phyloP scores from a whole-genome alignment of 345 rosid genomes.

The Eucalyptus polybractea region DNA sequence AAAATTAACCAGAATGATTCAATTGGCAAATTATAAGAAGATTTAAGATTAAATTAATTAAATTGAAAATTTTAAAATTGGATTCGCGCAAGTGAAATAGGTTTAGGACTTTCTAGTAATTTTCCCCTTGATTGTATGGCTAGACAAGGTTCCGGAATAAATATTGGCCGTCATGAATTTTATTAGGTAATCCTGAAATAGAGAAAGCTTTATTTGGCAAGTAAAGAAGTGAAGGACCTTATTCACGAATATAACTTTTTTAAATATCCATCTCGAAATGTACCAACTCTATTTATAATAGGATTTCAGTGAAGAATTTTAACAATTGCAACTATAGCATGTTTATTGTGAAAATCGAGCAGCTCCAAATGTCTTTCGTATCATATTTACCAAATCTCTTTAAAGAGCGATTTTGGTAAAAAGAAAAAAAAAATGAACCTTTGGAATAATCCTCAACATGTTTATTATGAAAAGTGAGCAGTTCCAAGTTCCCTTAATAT shows the following conservation, averaged over 20 bases:
- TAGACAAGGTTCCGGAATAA: not conserved
- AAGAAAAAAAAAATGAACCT: not conserved
- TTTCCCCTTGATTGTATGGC: not conserved
- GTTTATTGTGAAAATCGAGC: not conserved
- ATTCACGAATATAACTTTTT: not conserved
- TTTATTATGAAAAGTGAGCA: not conserved
- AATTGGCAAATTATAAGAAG: too few species aligned
- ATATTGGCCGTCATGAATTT: not conserved
- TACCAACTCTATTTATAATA: not conserved
- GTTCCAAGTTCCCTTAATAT: not conserved
- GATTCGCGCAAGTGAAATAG: too few species aligned
- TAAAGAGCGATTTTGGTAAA: not conserved
- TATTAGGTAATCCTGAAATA: not conserved
- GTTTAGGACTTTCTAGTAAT: too few species aligned
- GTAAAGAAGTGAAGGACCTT: not conserved
- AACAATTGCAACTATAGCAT: not conserved
- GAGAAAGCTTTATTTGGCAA: not conserved
- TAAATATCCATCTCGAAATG: not conserved
- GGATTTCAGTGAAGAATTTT: not conserved
- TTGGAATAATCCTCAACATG: not conserved
- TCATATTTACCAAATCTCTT: not conserved
- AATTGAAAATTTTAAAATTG: too few species aligned
- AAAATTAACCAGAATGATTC: fast-evolving
- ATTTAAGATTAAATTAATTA: too few species aligned
- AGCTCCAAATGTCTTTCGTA: not conserved